These are phyloP conservation scores for Hypoxylon crocopeplum DNA, from an alignment of 495 filamentous ascomycete species.

Conservation along the genomic window DNA sequence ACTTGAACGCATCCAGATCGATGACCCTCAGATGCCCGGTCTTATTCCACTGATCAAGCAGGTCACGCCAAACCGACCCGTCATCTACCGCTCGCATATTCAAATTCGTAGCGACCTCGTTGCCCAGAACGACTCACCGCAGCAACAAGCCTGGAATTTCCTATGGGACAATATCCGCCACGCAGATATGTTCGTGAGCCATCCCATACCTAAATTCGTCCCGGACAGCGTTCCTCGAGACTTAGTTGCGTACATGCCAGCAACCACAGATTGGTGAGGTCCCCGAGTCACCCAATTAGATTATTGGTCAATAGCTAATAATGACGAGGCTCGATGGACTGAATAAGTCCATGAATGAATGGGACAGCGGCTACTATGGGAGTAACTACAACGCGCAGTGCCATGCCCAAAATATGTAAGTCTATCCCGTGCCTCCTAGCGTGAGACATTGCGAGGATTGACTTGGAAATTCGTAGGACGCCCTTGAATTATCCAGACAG, in stretches of 20 bases:
- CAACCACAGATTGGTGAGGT: constrained; percentile 82
- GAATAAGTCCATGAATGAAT: constrained; percentile 78
- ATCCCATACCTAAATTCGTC: constrained; percentile 81
- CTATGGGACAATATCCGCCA: constrained; percentile 75
- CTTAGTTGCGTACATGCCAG: constrained; percentile 80
- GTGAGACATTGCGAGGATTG: not conserved
- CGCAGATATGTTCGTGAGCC: constrained; percentile 83
- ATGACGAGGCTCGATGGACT: constrained; percentile 76
- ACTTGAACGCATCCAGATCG: constrained; percentile 53
- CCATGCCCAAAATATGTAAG: constrained; percentile 63
- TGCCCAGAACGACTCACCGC: constrained; percentile 65
- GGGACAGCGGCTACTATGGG: constrained; percentile 79
- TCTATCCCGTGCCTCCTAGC: not conserved
- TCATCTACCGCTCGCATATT: constrained; percentile 85
- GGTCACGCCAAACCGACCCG: constrained; percentile 72
- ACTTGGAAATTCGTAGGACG: constrained; percentile 52
- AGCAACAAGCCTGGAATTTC: constrained; percentile 78
- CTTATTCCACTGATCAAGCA: constrained; percentile 80
- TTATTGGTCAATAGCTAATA: not conserved
- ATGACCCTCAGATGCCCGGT: constrained; percentile 89
- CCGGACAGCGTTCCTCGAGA: constrained; percentile 69
- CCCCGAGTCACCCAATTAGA: not conserved
- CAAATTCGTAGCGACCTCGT: constrained; percentile 82
- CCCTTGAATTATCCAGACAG: constrained; percentile 72
- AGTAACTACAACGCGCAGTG: constrained; percentile 74